Evolutionary conservation across 441 rosid genomes (phyloP).

Genomic region (Adansonia grandidieri): DNA sequence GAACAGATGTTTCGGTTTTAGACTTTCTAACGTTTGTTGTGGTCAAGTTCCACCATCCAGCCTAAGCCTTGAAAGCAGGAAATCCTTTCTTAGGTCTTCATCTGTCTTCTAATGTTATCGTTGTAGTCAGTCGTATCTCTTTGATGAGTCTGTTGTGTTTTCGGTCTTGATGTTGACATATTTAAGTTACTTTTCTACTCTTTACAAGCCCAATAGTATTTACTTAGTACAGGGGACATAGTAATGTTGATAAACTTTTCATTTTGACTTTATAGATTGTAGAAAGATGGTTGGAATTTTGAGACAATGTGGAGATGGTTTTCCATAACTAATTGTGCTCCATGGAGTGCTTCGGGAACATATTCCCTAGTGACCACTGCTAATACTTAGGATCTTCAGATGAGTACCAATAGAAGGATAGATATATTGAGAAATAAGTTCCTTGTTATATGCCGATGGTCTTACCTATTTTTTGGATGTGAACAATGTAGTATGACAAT

Average conservation of each 20-base stretch:
- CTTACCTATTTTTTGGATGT: neutral
- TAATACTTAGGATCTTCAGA: neutral
- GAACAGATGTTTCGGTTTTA: neutral
- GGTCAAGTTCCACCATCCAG: neutral
- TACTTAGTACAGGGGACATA: neutral
- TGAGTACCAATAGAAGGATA: neutral
- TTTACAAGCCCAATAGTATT: neutral
- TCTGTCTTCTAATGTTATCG: neutral
- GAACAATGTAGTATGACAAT: neutral
- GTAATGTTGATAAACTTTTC: neutral
- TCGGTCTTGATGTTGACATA: conserved; percentile 9
- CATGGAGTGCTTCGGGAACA: neutral
- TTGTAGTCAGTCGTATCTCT: neutral
- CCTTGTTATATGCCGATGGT: neutral
- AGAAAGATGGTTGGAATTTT: neutral
- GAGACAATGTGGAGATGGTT: conserved; percentile 5
- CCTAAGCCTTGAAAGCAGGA: neutral
- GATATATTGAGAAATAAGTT: neutral
- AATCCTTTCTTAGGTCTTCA: neutral
- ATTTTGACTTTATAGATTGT: neutral
- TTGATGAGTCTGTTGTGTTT: neutral
- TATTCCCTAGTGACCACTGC: neutral
- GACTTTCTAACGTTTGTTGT: neutral
- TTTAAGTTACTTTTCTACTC: conserved; percentile 14
- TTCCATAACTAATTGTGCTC: neutral